Conservation (phyloP, 495 filamentous ascomycete species). For the Apodospora peruviana region DNA sequence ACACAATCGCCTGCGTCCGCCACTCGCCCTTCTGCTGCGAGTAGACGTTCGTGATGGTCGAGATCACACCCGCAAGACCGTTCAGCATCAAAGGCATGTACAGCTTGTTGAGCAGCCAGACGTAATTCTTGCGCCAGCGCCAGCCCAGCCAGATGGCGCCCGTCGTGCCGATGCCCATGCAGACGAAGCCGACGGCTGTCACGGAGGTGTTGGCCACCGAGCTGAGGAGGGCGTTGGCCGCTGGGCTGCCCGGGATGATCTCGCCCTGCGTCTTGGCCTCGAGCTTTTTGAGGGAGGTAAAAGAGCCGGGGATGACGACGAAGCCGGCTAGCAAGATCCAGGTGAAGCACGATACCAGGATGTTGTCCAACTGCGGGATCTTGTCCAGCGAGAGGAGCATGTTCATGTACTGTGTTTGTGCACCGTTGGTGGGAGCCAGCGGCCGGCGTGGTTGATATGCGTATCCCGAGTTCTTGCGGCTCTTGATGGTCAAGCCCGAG, state of each 20-base stretch:
- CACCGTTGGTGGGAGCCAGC: background rate
- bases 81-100: slow-evolving; percentile 40
- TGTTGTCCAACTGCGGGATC: slow-evolving; percentile 31
- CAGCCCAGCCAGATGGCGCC: slow-evolving; percentile 18
- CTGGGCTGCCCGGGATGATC: slow-evolving; percentile 4
- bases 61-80: slow-evolving; percentile 40
- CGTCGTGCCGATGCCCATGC: slow-evolving; percentile 20
- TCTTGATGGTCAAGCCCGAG: background rate
- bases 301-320: slow-evolving; percentile 36
- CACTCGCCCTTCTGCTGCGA: slow-evolving; percentile 37
- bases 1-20: slow-evolving; percentile 40
- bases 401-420: slow-evolving; percentile 30
- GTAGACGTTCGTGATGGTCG: slow-evolving; percentile 46
- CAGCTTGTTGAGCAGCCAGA: slow-evolving; percentile 40
- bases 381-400: slow-evolving; percentile 34
- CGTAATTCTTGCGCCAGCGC: slow-evolving; percentile 32
- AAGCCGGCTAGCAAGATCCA: slow-evolving; percentile 38
- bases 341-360: slow-evolving; percentile 24
- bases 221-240: slow-evolving; percentile 11
- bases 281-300: slow-evolving; percentile 17
- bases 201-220: slow-evolving; percentile 10
- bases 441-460: background rate
- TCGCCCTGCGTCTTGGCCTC: background rate
- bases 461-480: background rate
- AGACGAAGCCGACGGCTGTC: slow-evolving; percentile 20